These are phyloP conservation scores for Chrysoporthe puriensis DNA, from an alignment of 2,329 filamentous ascomycete genomes.

Conservation along the genomic window DNA sequence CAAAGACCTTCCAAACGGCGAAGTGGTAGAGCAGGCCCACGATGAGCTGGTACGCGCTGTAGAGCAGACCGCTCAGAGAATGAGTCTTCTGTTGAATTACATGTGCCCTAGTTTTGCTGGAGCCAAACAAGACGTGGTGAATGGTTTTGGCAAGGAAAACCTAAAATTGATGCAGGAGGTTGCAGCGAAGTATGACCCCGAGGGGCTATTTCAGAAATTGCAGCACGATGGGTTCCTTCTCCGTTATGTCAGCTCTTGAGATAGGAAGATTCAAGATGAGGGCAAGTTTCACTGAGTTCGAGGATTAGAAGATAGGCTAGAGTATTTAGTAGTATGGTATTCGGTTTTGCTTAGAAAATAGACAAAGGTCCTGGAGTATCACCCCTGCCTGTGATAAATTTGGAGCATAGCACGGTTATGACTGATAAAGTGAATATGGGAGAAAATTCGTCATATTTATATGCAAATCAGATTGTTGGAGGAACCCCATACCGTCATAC, in stretches of 20 bases:
- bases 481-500: no score
- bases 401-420: no score
- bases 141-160: conserved; percentile 9
- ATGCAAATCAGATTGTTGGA: no score
- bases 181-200: conserved; percentile 4
- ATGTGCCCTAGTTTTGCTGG: conserved; percentile 6
- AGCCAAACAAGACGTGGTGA: neutral
- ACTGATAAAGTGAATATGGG: no score
- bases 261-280: neutral
- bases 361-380: no score
- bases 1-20: neutral
- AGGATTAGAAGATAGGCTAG: no score
- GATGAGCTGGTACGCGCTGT: conserved; percentile 11
- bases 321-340: no score
- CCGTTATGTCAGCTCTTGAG: neutral
- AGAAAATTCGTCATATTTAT: no score
- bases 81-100: conserved; percentile 9
- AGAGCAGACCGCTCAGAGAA: neutral
- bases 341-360: no score
- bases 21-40: conserved; percentile 6
- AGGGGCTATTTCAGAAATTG: conserved; percentile 7
- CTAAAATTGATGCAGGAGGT: conserved; percentile 1
- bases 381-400: no score
- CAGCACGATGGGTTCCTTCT: conserved; percentile 15
- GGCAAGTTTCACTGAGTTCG: no score